phyloP scores from a whole-genome alignment of 495 filamentous ascomycete genomes.

The Trypethelium eluteriae region DNA sequence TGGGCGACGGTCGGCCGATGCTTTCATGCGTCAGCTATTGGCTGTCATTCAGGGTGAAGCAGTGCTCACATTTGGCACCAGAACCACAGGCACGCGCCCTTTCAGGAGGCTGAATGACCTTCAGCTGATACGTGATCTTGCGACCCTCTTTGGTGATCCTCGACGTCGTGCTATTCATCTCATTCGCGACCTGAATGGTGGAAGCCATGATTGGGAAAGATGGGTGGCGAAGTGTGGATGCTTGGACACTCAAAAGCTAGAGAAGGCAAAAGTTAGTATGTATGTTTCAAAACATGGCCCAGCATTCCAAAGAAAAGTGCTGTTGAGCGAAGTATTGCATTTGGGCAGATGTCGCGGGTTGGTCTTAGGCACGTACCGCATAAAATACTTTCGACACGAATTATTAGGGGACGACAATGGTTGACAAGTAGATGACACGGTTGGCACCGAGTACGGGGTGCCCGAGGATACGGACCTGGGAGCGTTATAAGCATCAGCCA shows the following conservation, averaged over 20 bases:
- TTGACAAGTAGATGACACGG: not conserved
- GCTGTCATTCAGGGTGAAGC: not conserved
- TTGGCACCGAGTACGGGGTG: not conserved
- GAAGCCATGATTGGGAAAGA: slow-evolving; percentile 5
- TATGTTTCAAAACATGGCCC: not conserved
- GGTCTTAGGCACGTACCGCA: not conserved
- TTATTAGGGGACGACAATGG: not conserved
- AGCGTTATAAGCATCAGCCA: slow-evolving; percentile 6
- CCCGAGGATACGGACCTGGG: slow-evolving; percentile 7
- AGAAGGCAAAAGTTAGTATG: not conserved
- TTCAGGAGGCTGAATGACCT: slow-evolving; percentile 89
- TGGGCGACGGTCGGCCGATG: slow-evolving; percentile 89
- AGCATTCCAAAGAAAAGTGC: not conserved
- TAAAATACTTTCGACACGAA: not conserved
- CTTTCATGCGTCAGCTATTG: slow-evolving; percentile 39
- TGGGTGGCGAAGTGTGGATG: not conserved
- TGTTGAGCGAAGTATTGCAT: not conserved
- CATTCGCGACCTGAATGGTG: slow-evolving; percentile 44
- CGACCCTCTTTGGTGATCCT: slow-evolving; percentile 73
- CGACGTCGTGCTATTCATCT: slow-evolving; percentile 51
- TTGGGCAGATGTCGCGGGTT: not conserved
- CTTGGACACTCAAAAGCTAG: not conserved
- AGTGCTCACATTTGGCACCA: slow-evolving; percentile 77
- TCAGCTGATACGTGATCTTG: slow-evolving; percentile 71
- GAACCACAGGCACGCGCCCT: slow-evolving; percentile 93